Conservation (phyloP, 441 rosid species). For the Hura crepitans region DNA sequence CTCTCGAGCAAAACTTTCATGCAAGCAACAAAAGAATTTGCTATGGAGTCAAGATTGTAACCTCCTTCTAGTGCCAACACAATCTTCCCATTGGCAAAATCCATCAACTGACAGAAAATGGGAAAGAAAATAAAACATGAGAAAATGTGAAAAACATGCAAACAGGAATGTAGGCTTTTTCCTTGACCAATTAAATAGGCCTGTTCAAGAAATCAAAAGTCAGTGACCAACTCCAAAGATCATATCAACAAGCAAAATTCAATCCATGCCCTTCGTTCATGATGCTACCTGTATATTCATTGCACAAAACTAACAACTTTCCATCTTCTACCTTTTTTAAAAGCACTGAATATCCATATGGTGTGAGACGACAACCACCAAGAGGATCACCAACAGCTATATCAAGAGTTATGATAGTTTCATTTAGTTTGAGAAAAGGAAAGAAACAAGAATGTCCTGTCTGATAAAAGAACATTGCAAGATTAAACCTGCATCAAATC, state of each 20-base stretch:
- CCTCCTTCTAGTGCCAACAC: constrained; percentile 96
- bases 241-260: background rate
- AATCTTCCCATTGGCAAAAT: constrained; percentile 74
- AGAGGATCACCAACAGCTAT: constrained; percentile 87
- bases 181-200: background rate
- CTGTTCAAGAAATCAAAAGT: background rate
- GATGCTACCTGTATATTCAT: background rate
- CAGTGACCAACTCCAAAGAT: constrained; percentile 8
- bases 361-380: constrained; percentile 86
- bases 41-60: constrained; percentile 76
- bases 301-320: constrained; percentile 6
- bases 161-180: background rate
- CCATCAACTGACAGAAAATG: constrained; percentile 56
- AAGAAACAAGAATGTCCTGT: background rate
- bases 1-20: constrained; percentile 69
- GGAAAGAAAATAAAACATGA: background rate
- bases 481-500: constrained; percentile 92
- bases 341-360: constrained; percentile 78
- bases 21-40: constrained; percentile 85
- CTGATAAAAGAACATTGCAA: background rate
- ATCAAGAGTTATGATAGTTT: constrained; percentile 16
- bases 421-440: background rate
- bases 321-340: constrained; percentile 60
- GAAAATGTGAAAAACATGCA: constrained; percentile 8
- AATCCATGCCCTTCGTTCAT: background rate